Evolutionary conservation across 2,329 filamentous ascomycete species (phyloP).

Genomic region (Amylocarpus encephaloides): DNA sequence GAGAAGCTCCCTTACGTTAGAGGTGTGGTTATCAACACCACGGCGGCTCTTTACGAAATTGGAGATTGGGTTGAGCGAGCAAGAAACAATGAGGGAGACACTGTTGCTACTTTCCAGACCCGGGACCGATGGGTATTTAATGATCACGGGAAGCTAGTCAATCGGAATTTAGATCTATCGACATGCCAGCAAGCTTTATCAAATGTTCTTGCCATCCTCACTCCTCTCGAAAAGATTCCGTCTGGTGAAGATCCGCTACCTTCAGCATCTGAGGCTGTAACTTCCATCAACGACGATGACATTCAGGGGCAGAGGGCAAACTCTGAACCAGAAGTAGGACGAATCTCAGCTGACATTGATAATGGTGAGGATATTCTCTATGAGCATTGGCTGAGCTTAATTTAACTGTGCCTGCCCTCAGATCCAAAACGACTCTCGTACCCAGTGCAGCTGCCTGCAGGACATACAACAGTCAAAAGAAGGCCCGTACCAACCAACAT

Average conservation of each 20-base stretch:
- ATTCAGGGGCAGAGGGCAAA: background rate
- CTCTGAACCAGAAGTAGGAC: background rate
- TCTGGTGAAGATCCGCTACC: background rate
- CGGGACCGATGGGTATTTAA: background rate
- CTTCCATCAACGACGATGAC: background rate
- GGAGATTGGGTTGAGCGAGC: background rate
- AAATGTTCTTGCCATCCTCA: constrained; percentile 1
- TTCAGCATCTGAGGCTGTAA: background rate
- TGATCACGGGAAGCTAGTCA: constrained; percentile 1
- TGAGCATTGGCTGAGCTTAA: too few species aligned
- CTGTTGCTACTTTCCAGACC: background rate
- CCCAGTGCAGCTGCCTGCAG: too few species aligned
- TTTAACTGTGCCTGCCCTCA: too few species aligned
- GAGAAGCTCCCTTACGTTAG: constrained; percentile 2
- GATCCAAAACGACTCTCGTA: too few species aligned
- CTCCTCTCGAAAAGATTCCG: background rate
- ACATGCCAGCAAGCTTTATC: constrained; percentile 4
- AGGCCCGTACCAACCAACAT: too few species aligned
- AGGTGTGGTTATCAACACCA: background rate
- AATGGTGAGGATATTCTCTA: background rate
- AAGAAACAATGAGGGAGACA: background rate
- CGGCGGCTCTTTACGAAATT: constrained; percentile 2
- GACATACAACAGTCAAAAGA: too few species aligned
- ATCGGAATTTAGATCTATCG: background rate
- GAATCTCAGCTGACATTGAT: background rate